Conservation (phyloP, 768 basidiomycete genomes). For the Tulasnella sp. region DNA sequence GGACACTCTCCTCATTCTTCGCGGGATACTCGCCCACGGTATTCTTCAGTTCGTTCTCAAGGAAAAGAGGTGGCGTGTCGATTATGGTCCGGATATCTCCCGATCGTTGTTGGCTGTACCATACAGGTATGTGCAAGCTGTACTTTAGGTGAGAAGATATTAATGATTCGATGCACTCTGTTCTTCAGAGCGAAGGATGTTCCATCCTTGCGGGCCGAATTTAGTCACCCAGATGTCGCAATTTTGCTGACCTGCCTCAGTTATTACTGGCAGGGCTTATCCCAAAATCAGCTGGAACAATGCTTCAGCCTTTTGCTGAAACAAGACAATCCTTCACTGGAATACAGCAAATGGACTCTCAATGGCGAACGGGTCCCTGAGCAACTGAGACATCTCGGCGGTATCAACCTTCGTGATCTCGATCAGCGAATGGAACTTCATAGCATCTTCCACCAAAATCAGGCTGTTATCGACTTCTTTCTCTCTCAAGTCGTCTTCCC, state of each 20-base stretch:
- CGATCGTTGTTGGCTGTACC: slow-evolving; percentile 40
- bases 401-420: slow-evolving; percentile 1
- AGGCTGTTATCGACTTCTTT: background rate
- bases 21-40: slow-evolving; percentile 33
- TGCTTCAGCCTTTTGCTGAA: background rate
- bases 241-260: slow-evolving; percentile 18
- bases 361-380: background rate
- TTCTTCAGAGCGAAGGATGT: slow-evolving; percentile 29
- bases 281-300: background rate
- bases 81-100: slow-evolving; percentile 35
- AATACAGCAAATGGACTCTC: background rate
- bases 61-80: slow-evolving; percentile 38
- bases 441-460: background rate
- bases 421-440: background rate
- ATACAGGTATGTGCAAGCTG: no score
- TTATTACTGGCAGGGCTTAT: slow-evolving; percentile 16
- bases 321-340: background rate
- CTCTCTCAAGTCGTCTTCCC: slow-evolving; percentile 2
- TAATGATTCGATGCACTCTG: no score
- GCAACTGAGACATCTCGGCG: background rate
- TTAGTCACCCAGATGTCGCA: slow-evolving; percentile 9
- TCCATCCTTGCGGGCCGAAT: slow-evolving; percentile 3
- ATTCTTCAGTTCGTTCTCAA: slow-evolving; percentile 31
- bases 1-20: slow-evolving; percentile 31
- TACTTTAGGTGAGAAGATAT: no score